A percentile compares a stretch with the other conserved stretches of the same genome.
Evolutionary conservation across 495 filamentous ascomycete genomes (phyloP).

Genomic region (Aspergillus mulundensis): DNA sequence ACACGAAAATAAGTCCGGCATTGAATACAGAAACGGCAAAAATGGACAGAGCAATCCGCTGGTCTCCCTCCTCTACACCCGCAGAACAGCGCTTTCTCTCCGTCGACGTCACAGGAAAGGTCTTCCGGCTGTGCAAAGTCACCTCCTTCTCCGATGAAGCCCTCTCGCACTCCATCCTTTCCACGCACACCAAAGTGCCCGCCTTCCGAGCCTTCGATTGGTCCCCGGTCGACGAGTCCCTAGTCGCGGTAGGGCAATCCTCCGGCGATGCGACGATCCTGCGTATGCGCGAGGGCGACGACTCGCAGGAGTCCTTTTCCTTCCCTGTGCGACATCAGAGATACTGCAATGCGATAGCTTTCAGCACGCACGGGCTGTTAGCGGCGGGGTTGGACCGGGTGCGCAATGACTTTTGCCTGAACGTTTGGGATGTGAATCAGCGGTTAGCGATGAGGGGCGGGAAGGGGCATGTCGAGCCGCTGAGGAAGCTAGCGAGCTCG

Average conservation of each 20-base stretch:
- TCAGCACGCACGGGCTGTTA: conserved; percentile 72
- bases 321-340: conserved; percentile 82
- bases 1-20: background rate
- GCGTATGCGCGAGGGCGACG: conserved; percentile 56
- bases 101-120: conserved; percentile 75
- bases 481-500: conserved; percentile 70
- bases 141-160: conserved; percentile 52
- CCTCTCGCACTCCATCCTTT: conserved; percentile 63
- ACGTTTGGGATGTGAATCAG: conserved; percentile 87
- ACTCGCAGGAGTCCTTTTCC: conserved; percentile 57
- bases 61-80: conserved; percentile 76
- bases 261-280: conserved; percentile 82
- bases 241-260: conserved; percentile 80
- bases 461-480: conserved; percentile 54
- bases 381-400: conserved; percentile 88
- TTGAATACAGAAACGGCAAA: background rate
- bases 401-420: conserved; percentile 86
- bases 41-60: conserved; percentile 75
- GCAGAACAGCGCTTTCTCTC: conserved; percentile 69
- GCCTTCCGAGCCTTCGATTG: conserved; percentile 90
- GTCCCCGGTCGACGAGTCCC: conserved; percentile 71
- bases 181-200: conserved; percentile 76
- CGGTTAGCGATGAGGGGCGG: conserved; percentile 44
- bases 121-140: conserved; percentile 74
- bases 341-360: conserved; percentile 86